Conservation (phyloP, 1,284 basidiomycete species). For the Irpex sp. region DNA sequence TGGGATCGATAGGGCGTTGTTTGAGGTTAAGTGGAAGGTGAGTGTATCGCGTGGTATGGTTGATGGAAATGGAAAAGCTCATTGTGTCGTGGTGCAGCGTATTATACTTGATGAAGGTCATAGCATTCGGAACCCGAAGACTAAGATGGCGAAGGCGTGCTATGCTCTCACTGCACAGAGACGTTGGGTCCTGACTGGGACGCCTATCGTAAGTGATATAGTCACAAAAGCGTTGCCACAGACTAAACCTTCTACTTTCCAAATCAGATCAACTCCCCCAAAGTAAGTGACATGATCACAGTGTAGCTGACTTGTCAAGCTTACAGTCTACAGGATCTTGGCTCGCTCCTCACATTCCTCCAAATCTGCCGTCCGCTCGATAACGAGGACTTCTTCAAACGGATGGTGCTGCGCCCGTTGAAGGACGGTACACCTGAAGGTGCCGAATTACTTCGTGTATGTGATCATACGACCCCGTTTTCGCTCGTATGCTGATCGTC, state of each 20-base stretch:
- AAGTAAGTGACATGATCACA: slow-evolving; percentile 27
- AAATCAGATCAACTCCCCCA: slow-evolving; percentile 72
- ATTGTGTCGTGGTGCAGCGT: slow-evolving; percentile 36
- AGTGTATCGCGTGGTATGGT: background rate
- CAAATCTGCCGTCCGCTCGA: slow-evolving; percentile 78
- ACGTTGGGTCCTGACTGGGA: slow-evolving; percentile 79
- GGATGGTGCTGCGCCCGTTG: slow-evolving; percentile 69
- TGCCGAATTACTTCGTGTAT: slow-evolving; percentile 64
- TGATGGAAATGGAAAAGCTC: background rate
- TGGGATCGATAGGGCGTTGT: slow-evolving; percentile 42
- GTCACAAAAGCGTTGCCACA: background rate
- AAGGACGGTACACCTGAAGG: slow-evolving; percentile 62
- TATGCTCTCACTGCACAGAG: slow-evolving; percentile 65
- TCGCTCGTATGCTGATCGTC: slow-evolving; percentile 4
- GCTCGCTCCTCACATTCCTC: slow-evolving; percentile 78
- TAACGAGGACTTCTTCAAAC: slow-evolving; percentile 74
- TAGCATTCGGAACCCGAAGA: slow-evolving; percentile 76
- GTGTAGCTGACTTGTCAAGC: too few relatives aligned
- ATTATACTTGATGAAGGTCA: slow-evolving; percentile 88
- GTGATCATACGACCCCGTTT: too few relatives aligned
- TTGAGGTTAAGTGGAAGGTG: slow-evolving; percentile 78
- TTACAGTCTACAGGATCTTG: slow-evolving; percentile 57
- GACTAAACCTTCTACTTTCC: background rate
- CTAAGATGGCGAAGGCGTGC: slow-evolving; percentile 76
- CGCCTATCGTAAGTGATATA: slow-evolving; percentile 68